Evolutionary conservation across 139 green algal species (phyloP), one percentile per base, ranked within the genome.

Genomic region (Coccomyxa sp.): DNA sequence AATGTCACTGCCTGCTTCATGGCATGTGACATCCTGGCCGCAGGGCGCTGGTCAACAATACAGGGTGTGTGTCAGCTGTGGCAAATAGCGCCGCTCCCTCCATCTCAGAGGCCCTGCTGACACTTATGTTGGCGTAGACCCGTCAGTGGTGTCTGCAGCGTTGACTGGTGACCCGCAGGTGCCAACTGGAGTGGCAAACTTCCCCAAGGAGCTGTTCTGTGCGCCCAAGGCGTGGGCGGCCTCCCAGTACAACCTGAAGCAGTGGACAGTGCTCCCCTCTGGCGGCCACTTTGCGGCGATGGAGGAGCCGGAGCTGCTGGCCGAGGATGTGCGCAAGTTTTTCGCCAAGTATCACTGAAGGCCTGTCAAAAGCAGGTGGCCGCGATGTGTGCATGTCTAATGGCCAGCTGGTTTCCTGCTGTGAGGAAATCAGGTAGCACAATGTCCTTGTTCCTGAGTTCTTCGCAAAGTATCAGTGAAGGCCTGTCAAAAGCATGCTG

Each of bases 221-320:
- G 13, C 77, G 63, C 84, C 80, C 18, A 58, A 60, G 14, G 60
- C 78, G 23, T 87, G 84, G 84, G 76, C 30, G 15, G n/a, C 74
- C 0, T 18, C 76, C 3, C 30, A 51, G 13, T 85, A 81, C 67
- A 87, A 87, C 21, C 17, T 85, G n/a, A 67, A 85, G 76, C 80
- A 80, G 13, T 87, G 76, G 76, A 78, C 66, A 13, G 32, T 58
- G 27, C 76, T 68, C 18, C 13, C 75, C 21, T 66, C 15, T 13
- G 84, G 84, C 14, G 84, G 84, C 9, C 84, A 87, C 30, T 87
- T 87, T 80, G 80, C 80, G 32, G 84, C 84, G 0, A 63, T 82
- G 76, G 84, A 87, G n/a, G 80, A 79, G n/a, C 84, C 84, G 38
- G 77, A 82, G 13, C 32, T 79, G 9, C 57, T 86, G 32, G 63